Evolutionary conservation across 2,329 filamentous ascomycete genomes (phyloP), one percentile per base, ranked within the genome.

Genomic region (Xylaria sp.): DNA sequence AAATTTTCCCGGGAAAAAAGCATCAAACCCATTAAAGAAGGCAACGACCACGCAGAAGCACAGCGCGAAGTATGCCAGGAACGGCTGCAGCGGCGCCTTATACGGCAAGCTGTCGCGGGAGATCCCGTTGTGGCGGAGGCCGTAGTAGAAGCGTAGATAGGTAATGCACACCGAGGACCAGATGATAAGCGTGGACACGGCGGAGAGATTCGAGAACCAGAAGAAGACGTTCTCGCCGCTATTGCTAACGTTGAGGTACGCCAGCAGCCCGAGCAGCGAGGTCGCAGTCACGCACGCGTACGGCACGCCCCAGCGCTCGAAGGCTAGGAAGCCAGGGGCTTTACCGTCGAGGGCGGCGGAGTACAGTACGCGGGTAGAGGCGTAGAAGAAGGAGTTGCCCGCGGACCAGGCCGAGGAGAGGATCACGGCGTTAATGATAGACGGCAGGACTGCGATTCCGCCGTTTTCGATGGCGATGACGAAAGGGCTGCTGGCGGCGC

Each of bases 1-100:
- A 51, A 82, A 83, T 41, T 78, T 77, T 15, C 84, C 81, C 0
- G 90, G 88, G 68, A 93, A 83, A 76, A 94, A 94, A 4, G 92
- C 89, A 1, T 90, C 85, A 71, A 93, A 94, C 0, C 91, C 91
- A 52, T 91, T 90, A 46, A 93, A 90, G 69, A 94, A 84, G 1
- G 90, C 88, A 81, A 94, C 90, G 43, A 91, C 76, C 31, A 86
- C 83, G 48, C 89, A 91, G 64, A 87, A 89, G 2, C 82, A 78
- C 5, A 93, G 81, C 1, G 90, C 86, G 66, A 89, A 88, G 58
- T 80, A 94, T 1, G 91, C 91, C 3, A 89, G 83, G 76, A 88
- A 94, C 2, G 92, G 92, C 80, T 94, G 91, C 70, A 87, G 83
- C 23, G 84, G 85, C 2, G 89, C 86, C 68, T 86, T 89, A 81